Conservation (phyloP, 1,284 basidiomycete species). For the Papiliotrema laurentii region DNA sequence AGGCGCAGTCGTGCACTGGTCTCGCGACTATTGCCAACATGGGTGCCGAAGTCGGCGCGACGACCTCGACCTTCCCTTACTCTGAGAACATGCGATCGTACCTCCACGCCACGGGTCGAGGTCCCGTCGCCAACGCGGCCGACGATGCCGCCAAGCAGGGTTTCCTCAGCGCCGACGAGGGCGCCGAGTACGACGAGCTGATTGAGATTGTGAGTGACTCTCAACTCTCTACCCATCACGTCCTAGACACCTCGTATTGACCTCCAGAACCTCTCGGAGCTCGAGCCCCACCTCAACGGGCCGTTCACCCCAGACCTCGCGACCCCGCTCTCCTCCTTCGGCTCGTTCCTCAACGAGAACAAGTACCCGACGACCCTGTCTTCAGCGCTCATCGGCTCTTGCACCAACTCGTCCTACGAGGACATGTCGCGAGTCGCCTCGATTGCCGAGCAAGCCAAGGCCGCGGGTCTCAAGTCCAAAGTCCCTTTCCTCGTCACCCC, state of each 20-base stretch:
- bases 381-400: conserved; percentile 91
- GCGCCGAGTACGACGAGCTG: conserved; percentile 92
- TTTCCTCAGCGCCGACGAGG: conserved; percentile 78
- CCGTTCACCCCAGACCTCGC: conserved; percentile 97
- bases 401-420: conserved; percentile 96
- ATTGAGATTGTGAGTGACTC: conserved; percentile 74
- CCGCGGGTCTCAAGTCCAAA: conserved; percentile 73
- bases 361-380: conserved; percentile 90
- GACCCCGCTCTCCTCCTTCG: conserved; percentile 91
- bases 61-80: conserved; percentile 96
- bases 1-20: conserved; percentile 87
- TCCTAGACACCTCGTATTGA: background rate
- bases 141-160: conserved; percentile 74
- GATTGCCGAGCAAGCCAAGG: conserved; percentile 84
- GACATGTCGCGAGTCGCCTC: conserved; percentile 91
- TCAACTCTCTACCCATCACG: background rate
- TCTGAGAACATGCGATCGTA: conserved; percentile 84
- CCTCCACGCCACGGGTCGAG: conserved; percentile 82
- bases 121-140: conserved; percentile 80
- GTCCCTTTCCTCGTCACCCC: conserved; percentile 97
- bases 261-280: conserved; percentile 71
- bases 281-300: conserved; percentile 95
- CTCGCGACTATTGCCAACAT: conserved; percentile 95
- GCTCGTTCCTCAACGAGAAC: conserved; percentile 69
- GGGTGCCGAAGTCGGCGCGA: conserved; percentile 99